Base-by-base conservation (phyloP, 2,329 filamentous ascomycete species). In the Rosellinia necatrix region DNA sequence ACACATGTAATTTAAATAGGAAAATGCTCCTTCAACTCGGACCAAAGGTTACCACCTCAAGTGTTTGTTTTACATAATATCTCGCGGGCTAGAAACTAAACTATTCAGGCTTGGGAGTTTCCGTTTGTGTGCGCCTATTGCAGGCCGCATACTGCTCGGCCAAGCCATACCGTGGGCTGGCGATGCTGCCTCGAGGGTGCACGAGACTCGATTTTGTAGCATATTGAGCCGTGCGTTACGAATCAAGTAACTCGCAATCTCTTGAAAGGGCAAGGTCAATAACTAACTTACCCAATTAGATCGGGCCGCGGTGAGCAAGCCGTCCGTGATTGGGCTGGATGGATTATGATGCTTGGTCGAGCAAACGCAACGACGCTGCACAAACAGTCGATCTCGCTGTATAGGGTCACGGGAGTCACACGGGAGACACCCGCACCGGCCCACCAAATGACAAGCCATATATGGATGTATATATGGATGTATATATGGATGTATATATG, bases 241-340 rank as follows among this genome's bases (percentile, higher is more conserved):
- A 25, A 17, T 44, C 32, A 35, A 25, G 41, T 30, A 34, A 49
- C 13, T 22, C 17, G 15, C 34, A 32, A 50, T 42, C 21, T 41
- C 25, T 32, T 40, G 13, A 24, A n/a, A 43, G 19, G 10, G 9
- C 24, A 38, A n/a, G 9, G 15, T 22, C 32, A 24, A 37, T 21
- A 44, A 25, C n/a, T 47, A 15, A 48, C 32, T 44, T 35, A 19
- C 19, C 37, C 30, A 57, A 40, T 53, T 10, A 25, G 27, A 53
- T 27, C 12, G 42, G n/a, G 38, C 6, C 15, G 19, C 30, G 12
- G 5, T 35, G 24, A 29, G 22, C 32, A 19, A 25, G 37, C 24
- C 19, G 17, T 17, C 44, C 9, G 37, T 44, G 30, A 46, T 44
- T 34, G 13, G 25, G 30, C 37, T 41, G 40, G 38, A 41, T 27